Conservation (phyloP, 306 rosid genomes). For the Vigna nakashimae region DNA sequence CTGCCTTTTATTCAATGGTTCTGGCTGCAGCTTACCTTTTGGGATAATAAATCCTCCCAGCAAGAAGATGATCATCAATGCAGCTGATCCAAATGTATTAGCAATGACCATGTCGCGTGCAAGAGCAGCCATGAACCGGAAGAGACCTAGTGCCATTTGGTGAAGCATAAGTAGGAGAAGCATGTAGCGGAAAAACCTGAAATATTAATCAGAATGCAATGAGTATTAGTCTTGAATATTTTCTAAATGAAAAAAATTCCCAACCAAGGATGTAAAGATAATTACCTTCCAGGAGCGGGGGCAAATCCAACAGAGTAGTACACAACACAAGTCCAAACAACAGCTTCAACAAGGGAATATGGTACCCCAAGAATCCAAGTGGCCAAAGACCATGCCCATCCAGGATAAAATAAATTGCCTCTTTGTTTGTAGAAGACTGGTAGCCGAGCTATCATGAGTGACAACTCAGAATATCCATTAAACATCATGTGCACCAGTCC, state of each 20-base stretch:
- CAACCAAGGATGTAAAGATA: neutral
- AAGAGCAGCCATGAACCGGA: conserved; percentile 76
- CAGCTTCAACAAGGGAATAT: conserved; percentile 72
- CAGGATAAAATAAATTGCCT: conserved; percentile 78
- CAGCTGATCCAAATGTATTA: conserved; percentile 83
- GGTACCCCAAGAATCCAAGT: conserved; percentile 84
- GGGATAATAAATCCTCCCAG: conserved; percentile 92
- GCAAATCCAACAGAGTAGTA: conserved; percentile 86
- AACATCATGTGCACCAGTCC: conserved; percentile 89
- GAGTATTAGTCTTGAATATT: conserved; percentile 9
- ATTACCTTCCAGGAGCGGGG: conserved; percentile 74
- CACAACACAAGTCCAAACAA: conserved; percentile 77
- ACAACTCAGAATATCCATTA: conserved; percentile 80
- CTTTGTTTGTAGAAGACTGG: conserved; percentile 91
- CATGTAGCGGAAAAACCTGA: conserved; percentile 85
- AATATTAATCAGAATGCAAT: conserved; percentile 38
- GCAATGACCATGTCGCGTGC: conserved; percentile 84
- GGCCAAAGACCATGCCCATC: conserved; percentile 76
- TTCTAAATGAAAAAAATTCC: neutral
- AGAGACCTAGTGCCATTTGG: conserved; percentile 92
- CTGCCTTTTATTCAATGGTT: neutral
- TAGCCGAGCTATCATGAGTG: conserved; percentile 79
- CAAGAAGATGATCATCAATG: conserved; percentile 63
- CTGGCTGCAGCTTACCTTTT: conserved; percentile 53
- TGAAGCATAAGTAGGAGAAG: conserved; percentile 65